Conservation (phyloP, 495 filamentous ascomycete genomes). For the Bombardia bombarda region DNA sequence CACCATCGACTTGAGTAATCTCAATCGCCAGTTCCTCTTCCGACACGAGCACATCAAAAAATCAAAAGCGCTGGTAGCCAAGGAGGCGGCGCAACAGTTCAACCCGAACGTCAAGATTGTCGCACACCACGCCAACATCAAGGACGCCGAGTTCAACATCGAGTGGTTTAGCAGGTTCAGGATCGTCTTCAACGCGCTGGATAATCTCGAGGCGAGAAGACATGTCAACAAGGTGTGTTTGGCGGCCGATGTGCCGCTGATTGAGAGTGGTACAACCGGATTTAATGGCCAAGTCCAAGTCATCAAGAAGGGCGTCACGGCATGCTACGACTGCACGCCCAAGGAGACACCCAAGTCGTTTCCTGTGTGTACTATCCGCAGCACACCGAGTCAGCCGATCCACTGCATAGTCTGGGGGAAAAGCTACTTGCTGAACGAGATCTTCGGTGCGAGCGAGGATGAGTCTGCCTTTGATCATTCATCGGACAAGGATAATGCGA, state of each 20-base stretch:
- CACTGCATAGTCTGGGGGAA: constrained; percentile 99
- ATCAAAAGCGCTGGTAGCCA: constrained; percentile 91
- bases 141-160: constrained; percentile 83
- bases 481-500: constrained; percentile 74
- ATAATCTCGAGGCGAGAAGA: constrained; percentile 88
- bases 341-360: constrained; percentile 87
- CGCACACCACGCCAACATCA: constrained; percentile 92
- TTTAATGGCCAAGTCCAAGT: constrained; percentile 98
- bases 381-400: constrained; percentile 88
- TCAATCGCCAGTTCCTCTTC: constrained; percentile 98
- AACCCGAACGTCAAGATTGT: constrained; percentile 83
- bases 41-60: constrained; percentile 97
- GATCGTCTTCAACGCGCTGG: constrained; percentile 92
- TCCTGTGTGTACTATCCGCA: constrained; percentile 94
- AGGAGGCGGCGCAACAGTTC: constrained; percentile 84
- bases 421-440: constrained; percentile 88
- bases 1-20: constrained; percentile 94
- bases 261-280: constrained; percentile 95
- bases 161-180: constrained; percentile 80
- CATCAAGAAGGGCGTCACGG: constrained; percentile 87
- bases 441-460: constrained; percentile 89
- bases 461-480: constrained; percentile 67
- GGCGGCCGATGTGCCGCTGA: constrained; percentile 79
- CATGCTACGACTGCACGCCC: constrained; percentile 90
- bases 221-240: constrained; percentile 98